phyloP scores from a whole-genome alignment of 768 basidiomycete genomes.

The Macrocybe gigantea region DNA sequence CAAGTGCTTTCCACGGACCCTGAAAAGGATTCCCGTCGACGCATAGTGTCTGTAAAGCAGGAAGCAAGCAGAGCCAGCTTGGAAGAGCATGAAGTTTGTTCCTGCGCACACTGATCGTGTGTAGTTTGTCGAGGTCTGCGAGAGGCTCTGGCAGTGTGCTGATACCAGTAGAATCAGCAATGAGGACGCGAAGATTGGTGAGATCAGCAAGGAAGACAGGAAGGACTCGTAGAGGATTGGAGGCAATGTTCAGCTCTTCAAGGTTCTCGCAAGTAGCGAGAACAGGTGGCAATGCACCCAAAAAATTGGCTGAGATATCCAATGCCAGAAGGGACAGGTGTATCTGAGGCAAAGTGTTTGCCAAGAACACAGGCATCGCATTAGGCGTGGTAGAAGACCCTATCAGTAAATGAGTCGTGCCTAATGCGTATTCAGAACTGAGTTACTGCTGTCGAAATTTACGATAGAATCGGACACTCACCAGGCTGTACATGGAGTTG shows the following conservation, averaged over 20 bases:
- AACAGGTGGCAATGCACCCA: conserved; percentile 76
- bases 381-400: conserved; percentile 76
- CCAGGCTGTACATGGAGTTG: conserved; percentile 70
- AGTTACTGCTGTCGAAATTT: conserved; percentile 4
- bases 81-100: conserved; percentile 88
- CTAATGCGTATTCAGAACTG: conserved; percentile 32
- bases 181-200: conserved; percentile 74
- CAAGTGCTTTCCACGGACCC: conserved; percentile 85
- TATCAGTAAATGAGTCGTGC: conserved; percentile 90
- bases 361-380: conserved; percentile 71
- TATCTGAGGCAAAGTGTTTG: conserved; percentile 64
- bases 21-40: conserved; percentile 97
- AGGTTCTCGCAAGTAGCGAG: conserved; percentile 76
- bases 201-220: conserved; percentile 83
- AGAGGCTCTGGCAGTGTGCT: conserved; percentile 70
- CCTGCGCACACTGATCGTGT: conserved; percentile 83
- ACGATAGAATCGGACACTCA: conserved; percentile 27
- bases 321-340: conserved; percentile 78
- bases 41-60: conserved; percentile 75
- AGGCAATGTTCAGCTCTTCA: conserved; percentile 91
- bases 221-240: conserved; percentile 88
- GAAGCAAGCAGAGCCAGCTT: conserved; percentile 92
- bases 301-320: conserved; percentile 87
- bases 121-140: conserved; percentile 68
- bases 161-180: conserved; percentile 89